A percentile compares a stretch with the other conserved stretches of the same genome.
Evolutionary conservation across 2,329 filamentous ascomycete species (phyloP).

Genomic region (Coniochaeta sp.): DNA sequence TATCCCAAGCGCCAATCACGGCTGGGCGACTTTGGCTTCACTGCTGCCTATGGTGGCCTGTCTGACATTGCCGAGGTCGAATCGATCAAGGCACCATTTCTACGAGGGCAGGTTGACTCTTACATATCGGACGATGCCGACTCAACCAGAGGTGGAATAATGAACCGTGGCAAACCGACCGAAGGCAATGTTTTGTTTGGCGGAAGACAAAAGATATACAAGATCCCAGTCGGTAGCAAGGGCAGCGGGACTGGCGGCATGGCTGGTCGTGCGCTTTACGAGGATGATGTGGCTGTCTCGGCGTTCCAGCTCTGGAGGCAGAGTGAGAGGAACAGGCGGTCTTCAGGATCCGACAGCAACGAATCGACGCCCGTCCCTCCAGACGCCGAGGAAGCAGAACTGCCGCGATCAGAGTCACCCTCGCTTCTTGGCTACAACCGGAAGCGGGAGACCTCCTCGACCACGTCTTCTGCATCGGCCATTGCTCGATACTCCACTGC

Average conservation of each 20-base stretch:
- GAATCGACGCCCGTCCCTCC: constrained; percentile 27
- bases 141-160: constrained; percentile 53
- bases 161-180: constrained; percentile 72
- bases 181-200: constrained; percentile 94
- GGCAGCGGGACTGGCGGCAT: constrained; percentile 39
- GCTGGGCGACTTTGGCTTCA: constrained; percentile 60
- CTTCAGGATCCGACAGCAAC: constrained; percentile 31
- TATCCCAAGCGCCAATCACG: constrained; percentile 76
- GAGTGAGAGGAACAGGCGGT: constrained; percentile 46
- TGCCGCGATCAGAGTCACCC: constrained; percentile 45
- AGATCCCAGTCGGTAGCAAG: constrained; percentile 56
- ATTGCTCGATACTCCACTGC: constrained; percentile 74
- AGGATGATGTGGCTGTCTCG: constrained; percentile 77
- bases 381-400: constrained; percentile 29
- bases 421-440: constrained; percentile 58
- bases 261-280: constrained; percentile 67
- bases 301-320: constrained; percentile 73
- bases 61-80: constrained; percentile 87
- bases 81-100: constrained; percentile 60
- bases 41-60: constrained; percentile 39
- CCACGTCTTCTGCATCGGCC: constrained; percentile 62
- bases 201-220: constrained; percentile 92
- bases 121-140: constrained; percentile 64
- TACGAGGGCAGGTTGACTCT: constrained; percentile 55
- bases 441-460: constrained; percentile 82